phyloP scores from a whole-genome alignment of 2,329 filamentous ascomycete species.

The Colletotrichum sansevieriae region DNA sequence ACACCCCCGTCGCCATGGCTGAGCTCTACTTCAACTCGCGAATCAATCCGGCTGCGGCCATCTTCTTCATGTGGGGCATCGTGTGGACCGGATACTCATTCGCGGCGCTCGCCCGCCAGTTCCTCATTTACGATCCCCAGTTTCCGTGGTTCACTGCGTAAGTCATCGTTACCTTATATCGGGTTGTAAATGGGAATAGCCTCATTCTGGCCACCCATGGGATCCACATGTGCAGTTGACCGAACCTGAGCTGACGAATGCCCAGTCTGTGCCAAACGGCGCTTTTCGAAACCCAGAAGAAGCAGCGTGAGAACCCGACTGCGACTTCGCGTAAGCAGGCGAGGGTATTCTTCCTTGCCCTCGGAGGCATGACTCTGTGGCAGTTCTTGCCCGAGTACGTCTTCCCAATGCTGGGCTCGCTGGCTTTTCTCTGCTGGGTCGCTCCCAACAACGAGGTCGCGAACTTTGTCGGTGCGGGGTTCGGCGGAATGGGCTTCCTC shows the following conservation, averaged over 20 bases:
- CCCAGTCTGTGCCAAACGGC: conserved; percentile 64
- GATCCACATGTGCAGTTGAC: neutral
- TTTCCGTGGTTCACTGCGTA: conserved; percentile 46
- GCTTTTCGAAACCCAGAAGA: conserved; percentile 69
- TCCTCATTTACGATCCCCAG: conserved; percentile 69
- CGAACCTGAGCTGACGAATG: neutral
- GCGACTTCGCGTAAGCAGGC: conserved; percentile 65
- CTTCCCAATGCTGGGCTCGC: conserved; percentile 35
- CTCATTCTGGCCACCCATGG: neutral
- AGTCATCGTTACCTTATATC: neutral
- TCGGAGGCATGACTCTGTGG: conserved; percentile 60
- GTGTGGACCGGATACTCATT: conserved; percentile 71
- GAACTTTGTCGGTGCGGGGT: conserved; percentile 72
- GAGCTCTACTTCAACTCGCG: conserved; percentile 68
- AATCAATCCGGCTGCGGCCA: conserved; percentile 65
- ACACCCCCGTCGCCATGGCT: conserved; percentile 53
- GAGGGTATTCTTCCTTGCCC: conserved; percentile 66
- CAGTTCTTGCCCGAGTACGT: conserved; percentile 37
- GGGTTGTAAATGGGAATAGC: neutral
- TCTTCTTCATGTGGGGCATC: conserved; percentile 71
- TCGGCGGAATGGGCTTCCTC: conserved; percentile 69
- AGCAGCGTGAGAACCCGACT: conserved; percentile 64
- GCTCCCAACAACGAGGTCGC: conserved; percentile 68
- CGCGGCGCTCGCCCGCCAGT: conserved; percentile 68
- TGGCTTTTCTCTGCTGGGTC: conserved; percentile 72